Percentiles rank a stretch among this genome's conserved stretches.
Conservation (phyloP, 331 rosid genomes). For the Dryas integrifolia region DNA sequence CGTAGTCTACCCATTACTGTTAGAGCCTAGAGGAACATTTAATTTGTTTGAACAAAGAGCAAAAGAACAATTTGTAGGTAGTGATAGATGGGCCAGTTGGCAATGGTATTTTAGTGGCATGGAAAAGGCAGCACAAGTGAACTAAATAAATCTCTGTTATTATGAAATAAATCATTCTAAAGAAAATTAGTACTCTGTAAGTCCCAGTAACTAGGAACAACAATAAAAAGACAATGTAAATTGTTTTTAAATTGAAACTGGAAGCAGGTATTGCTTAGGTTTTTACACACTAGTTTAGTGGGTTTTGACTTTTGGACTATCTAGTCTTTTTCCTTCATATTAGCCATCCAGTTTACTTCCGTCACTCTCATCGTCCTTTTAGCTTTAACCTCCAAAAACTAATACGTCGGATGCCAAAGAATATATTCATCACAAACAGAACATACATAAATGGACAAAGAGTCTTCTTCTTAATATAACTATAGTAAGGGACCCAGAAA, state of each 20-base stretch:
- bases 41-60: neutral
- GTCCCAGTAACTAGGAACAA: neutral
- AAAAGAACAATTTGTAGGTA: neutral
- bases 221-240: neutral
- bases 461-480: too few species aligned
- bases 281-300: neutral
- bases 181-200: too few species aligned
- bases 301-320: neutral
- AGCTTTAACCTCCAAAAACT: too few species aligned
- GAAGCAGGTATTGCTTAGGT: neutral
- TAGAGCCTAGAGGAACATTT: neutral
- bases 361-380: too few species aligned
- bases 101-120: neutral
- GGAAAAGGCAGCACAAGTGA: neutral
- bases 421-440: too few species aligned
- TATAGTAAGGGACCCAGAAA: too few species aligned
- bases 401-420: too few species aligned
- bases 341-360: neutral
- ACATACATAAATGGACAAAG: too few species aligned
- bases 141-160: too few species aligned
- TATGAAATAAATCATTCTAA: too few species aligned
- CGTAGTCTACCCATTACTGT: neutral
- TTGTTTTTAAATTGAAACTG: neutral
- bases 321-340: neutral
- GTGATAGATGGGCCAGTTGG: neutral